A percentile compares a stretch with the other conserved stretches of the same genome.
phyloP scores from a whole-genome alignment of 192 early-diverging fungal species.

The Piromyces sp. region DNA sequence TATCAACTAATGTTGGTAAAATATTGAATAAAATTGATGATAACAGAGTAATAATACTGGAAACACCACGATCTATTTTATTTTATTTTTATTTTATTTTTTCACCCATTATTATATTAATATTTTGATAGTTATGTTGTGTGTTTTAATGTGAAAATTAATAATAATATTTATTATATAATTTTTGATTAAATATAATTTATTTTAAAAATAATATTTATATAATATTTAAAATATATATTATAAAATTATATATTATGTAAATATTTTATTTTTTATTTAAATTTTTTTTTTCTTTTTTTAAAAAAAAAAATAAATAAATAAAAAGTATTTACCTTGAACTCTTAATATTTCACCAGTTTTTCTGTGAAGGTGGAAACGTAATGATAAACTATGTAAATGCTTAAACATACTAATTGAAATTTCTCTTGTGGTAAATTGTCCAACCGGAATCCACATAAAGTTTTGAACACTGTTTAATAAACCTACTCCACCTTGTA shows the following conservation, averaged over 20 bases:
- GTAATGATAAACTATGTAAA: conserved; percentile 68
- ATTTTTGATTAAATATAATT: too few species aligned
- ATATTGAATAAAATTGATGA: conserved; percentile 79
- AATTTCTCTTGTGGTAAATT: conserved; percentile 82
- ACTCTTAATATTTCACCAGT: conserved; percentile 89
- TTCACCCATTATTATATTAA: background rate
- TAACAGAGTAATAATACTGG: conserved; percentile 53
- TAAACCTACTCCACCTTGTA: conserved; percentile 61
- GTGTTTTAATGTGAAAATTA: too few species aligned
- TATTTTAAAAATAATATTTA: too few species aligned
- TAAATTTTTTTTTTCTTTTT: background rate
- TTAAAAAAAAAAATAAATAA: too few species aligned
- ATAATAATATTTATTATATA: too few species aligned
- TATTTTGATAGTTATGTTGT: too few species aligned
- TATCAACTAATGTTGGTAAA: conserved; percentile 73
- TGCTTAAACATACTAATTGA: conserved; percentile 81
- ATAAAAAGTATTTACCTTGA: conserved; percentile 55
- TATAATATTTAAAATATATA: too few species aligned
- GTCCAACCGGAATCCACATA: conserved; percentile 84
- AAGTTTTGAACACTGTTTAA: conserved; percentile 65
- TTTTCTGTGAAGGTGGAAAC: conserved; percentile 85
- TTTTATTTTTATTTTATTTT: too few species aligned
- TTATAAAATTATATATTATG: too few species aligned
- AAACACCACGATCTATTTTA: conserved; percentile 24
- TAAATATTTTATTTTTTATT: background rate